Conservation (phyloP, 176 grass and related monocot genomes). For the Elaeis guineensis region DNA sequence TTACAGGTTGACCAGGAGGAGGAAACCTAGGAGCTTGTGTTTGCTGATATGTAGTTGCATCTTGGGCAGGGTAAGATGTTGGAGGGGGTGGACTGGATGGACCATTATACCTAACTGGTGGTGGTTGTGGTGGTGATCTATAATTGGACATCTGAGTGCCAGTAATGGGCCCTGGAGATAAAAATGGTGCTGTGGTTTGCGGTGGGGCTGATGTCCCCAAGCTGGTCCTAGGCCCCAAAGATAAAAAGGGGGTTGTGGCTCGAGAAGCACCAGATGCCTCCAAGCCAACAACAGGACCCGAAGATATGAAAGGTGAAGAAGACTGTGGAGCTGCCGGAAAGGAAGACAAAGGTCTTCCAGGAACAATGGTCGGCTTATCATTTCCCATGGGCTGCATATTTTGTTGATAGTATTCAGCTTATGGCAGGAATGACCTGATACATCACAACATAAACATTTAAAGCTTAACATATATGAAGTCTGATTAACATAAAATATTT, state of each 20-base stretch:
- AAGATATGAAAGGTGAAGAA: constrained; percentile 2
- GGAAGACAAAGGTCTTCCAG: constrained; percentile 1
- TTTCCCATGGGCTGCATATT: constrained; percentile 3
- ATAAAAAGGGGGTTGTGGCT: constrained; percentile 3
- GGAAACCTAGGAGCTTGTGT: constrained; percentile 9
- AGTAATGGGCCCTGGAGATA: background rate
- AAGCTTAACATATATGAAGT: too few relatives aligned
- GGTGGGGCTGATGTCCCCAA: too few relatives aligned
- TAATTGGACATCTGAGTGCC: constrained; percentile 24
- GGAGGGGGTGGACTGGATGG: constrained; percentile 8
- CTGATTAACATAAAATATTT: too few relatives aligned
- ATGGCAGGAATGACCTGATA: too few relatives aligned
- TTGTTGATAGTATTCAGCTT: too few relatives aligned
- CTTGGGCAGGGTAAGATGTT: background rate
- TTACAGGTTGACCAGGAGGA: background rate
- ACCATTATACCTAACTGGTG: constrained; percentile 7
- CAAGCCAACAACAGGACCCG: constrained; percentile 2
- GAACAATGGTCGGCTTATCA: constrained; percentile 5
- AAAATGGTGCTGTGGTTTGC: too few relatives aligned
- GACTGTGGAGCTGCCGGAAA: constrained; percentile 1
- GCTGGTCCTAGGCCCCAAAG: background rate
- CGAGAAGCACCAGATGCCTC: constrained; percentile 9
- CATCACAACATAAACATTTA: too few relatives aligned
- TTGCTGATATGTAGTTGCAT: constrained; percentile 12
- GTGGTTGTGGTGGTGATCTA: constrained; percentile 2